Base-by-base conservation (phyloP, 768 basidiomycete genomes). In the Suillus occidentalis region DNA sequence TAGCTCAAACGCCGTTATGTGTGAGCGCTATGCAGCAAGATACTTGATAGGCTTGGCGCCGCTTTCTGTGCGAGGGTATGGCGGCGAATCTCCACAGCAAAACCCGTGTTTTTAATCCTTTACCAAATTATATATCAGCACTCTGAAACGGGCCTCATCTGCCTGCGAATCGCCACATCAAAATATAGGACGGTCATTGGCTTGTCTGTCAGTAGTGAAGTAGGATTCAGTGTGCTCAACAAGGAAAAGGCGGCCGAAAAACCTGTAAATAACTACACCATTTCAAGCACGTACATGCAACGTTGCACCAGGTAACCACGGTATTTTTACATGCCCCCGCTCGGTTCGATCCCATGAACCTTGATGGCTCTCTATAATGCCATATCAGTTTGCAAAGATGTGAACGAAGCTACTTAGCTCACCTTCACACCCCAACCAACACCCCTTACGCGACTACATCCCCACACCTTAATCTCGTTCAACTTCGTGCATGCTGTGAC, bases 401-500 rank as follows among this genome's bases (percentile, higher is more conserved):
- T 45, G 34, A 52, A 52, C 18, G 4, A 42, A 40, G 6, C 1
- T 37, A 10, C 13, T 60, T 50, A 34, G 65, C 81, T n/a, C 53
- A 85, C 85, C 81, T 82, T 84, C 43, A 58, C 61, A 40, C 68
- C 68, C 53, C 83, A 83, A 53, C 83, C 85, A 3, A 72, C 76
- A n/a, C 75, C 77, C 28, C 76, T 84, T 20, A 87, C 68, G 8
- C 77, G 75, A 67, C 82, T 85, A 66, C 86, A 86, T 8, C 87
- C 86, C 79, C 81, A 89, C 13, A 85, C 82, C 63, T 79, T 84
- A 68, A 89, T 71, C 42, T 80, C 78, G 63, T 73, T 68, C 25
- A 89, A 64, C 28, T 76, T 71, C 0, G 71, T 60, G 61, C 84
- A 83, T 1, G 72, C 76, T 14, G 84, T 80, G 50, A 95, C 70